Evolutionary conservation across 306 rosid species (phyloP), one percentile per base, ranked within the genome.

Genomic region (Fragaria iinumae): DNA sequence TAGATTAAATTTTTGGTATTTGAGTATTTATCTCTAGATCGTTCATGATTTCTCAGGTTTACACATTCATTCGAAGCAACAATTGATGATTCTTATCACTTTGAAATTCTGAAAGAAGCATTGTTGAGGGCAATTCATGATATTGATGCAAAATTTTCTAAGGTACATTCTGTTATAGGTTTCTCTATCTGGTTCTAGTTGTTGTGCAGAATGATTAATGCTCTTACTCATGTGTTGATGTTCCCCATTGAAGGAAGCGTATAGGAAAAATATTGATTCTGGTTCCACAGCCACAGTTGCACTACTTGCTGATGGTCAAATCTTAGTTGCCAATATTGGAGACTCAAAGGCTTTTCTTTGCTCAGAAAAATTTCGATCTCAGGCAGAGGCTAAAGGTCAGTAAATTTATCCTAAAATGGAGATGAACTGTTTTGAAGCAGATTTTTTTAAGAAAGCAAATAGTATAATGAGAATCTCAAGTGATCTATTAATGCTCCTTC

Each of bases 241-340:
- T 79, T 76, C 69, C 39, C 79, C 83, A 77, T 43, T 89, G 92
- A 84, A 94, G 98, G 98, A 94, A 86, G 97, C 98, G 63, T 86
- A 83, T 78, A 83, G 86, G 73, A 82, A 75, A 64, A 80, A 84
- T 76, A 79, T 94, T 66, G 82, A 75, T 76, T 89, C 98, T 1
- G 97, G 96, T 65, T 95, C 98, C 50, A 92, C 98, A 0, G 98
- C 98, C 48, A 89, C 97, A 50, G 44, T 91, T 75, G 77, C 85
- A 71, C 82, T 95, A 77, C 68, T 92, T 69, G 97, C 96, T 23
- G 95, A 92, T 70, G 98, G 88, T 80, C 93, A 92, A 76, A 84
- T 92, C 79, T 87, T 95, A 89, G 96, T 89, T 82, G 98, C 97
- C 64, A 95, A 95, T 80, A 80, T 95, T 81, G 98, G 98, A 85